Conservation (phyloP, 768 basidiomycete species). For the Filobasidium wieringae region DNA sequence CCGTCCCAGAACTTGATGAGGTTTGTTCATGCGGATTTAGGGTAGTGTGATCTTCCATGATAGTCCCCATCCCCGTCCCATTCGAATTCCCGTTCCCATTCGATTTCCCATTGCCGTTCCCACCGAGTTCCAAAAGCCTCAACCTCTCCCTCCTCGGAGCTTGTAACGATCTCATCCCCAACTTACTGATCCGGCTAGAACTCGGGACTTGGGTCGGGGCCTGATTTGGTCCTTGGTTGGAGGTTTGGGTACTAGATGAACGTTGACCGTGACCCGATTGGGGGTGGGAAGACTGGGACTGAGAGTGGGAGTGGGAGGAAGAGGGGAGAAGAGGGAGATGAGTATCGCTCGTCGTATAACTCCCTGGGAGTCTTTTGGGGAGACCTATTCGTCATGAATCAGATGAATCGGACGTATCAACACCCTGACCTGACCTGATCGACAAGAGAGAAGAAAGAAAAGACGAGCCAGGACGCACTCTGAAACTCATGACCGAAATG, state of each 20-base stretch:
- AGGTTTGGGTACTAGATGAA: too few species aligned
- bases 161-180: slow-evolving; percentile 23
- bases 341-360: slow-evolving; percentile 33
- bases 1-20: too few species aligned
- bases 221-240: too few species aligned
- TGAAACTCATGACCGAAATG: slow-evolving; percentile 32
- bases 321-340: background rate
- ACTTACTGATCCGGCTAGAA: slow-evolving; percentile 1
- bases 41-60: background rate
- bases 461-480: background rate
- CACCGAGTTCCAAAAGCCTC: slow-evolving; percentile 10
- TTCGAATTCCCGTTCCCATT: background rate
- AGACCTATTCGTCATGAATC: background rate
- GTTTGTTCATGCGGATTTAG: too few species aligned
- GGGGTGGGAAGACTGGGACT: too few species aligned
- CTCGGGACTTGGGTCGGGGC: too few species aligned
- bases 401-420: background rate
- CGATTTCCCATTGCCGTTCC: background rate
- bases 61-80: background rate
- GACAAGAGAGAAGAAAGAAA: background rate
- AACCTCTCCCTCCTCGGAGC: slow-evolving; percentile 31
- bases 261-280: too few species aligned
- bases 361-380: slow-evolving; percentile 17
- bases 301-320: background rate
- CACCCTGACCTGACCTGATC: background rate